Conservation (phyloP, 805 yeast genomes). For the Myxozyma mucilagina region DNA sequence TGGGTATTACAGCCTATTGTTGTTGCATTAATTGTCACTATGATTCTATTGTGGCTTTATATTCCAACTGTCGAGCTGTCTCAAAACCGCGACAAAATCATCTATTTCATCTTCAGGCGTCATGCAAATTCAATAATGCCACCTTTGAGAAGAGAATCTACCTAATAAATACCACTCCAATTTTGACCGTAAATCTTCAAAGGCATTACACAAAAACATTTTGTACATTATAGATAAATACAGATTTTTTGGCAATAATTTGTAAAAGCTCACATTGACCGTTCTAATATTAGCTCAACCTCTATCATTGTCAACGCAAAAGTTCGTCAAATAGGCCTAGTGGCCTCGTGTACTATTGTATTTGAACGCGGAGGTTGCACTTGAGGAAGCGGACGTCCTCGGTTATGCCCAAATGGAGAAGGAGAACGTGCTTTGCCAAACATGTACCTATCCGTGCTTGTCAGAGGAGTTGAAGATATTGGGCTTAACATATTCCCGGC, state of each 20-base stretch:
- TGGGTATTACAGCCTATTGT: conserved; percentile 29
- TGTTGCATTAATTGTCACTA: conserved; percentile 15
- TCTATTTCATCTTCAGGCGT: conserved; percentile 1
- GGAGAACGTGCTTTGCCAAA: not conserved
- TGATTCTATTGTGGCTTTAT: conserved; percentile 21
- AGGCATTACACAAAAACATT: no score
- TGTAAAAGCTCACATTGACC: no score
- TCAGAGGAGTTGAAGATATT: not conserved
- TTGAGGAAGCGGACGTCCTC: conserved; percentile 2
- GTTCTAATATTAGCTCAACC: no score
- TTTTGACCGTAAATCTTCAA: no score
- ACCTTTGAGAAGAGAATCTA: not conserved
- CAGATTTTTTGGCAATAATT: not conserved
- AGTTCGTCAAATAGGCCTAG: not conserved
- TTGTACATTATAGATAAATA: no score
- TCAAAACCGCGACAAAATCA: conserved; percentile 3
- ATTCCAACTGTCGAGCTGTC: conserved; percentile 21
- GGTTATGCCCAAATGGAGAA: conserved; percentile 4
- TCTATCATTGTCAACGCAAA: no score
- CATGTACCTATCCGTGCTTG: not conserved
- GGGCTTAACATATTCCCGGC: not conserved
- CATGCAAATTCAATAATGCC: not conserved
- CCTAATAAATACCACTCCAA: not conserved
- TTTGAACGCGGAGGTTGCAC: conserved; percentile 4
- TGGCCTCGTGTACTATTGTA: not conserved